phyloP scores from a whole-genome alignment of 139 green algal species.

The Haematococcus lacustris region DNA sequence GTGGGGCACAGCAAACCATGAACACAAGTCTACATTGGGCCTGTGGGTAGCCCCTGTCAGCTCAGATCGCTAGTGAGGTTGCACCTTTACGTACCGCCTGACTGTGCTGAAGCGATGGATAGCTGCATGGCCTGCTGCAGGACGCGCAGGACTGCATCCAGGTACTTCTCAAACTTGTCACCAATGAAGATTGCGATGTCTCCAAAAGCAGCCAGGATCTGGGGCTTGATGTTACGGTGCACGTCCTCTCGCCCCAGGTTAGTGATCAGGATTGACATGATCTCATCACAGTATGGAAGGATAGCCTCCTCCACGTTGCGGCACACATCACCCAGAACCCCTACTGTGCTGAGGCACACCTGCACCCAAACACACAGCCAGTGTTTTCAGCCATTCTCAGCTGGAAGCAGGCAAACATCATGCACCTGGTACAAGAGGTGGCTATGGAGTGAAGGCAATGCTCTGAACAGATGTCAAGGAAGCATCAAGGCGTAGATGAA shows the following conservation, averaged over 20 bases:
- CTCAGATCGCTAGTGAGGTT: too few species aligned
- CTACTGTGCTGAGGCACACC: conserved; percentile 77
- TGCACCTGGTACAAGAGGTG: not conserved
- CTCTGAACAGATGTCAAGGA: not conserved
- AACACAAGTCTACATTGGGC: conserved; percentile 36
- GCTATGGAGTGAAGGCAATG: too few species aligned
- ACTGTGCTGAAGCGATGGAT: not conserved
- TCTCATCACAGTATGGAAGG: conserved; percentile 72
- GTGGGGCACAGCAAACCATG: not conserved
- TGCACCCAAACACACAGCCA: conserved; percentile 27
- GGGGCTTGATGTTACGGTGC: conserved; percentile 89
- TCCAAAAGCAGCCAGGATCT: conserved; percentile 87
- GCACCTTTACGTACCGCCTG: not conserved
- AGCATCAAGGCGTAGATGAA: too few species aligned
- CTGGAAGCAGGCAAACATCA: too few species aligned
- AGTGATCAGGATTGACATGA: conserved; percentile 64
- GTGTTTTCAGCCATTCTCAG: too few species aligned
- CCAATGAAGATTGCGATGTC: conserved; percentile 89
- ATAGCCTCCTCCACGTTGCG: conserved; percentile 73
- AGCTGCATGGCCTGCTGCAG: conserved; percentile 53
- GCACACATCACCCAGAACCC: conserved; percentile 85
- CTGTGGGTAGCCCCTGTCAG: not conserved
- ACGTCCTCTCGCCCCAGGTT: conserved; percentile 61
- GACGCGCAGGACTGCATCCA: conserved; percentile 73
- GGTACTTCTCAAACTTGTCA: conserved; percentile 78